Percentiles rank a stretch among this genome's conserved stretches.
These are phyloP conservation scores for Fusarium transvaalense DNA, from an alignment of 2,329 filamentous ascomycete genomes.

Conservation along the genomic window DNA sequence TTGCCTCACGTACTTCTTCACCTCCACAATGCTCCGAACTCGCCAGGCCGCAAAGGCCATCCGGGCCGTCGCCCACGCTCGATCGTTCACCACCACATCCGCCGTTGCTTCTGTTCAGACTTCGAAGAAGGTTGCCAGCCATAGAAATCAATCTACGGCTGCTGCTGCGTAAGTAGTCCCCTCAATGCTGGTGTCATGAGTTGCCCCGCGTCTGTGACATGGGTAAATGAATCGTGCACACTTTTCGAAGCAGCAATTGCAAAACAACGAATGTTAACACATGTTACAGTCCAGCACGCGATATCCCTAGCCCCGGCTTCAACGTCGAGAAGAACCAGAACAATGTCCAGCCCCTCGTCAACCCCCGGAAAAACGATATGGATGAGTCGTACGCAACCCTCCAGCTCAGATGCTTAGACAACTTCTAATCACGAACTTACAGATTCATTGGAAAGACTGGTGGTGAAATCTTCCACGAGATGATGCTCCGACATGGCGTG, in stretches of 20 bases:
- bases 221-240: constrained; percentile 10
- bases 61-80: constrained; percentile 58
- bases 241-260: constrained; percentile 17
- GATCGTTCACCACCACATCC: constrained; percentile 57
- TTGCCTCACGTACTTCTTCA: constrained; percentile 11
- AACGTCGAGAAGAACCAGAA: constrained; percentile 63
- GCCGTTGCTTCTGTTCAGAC: constrained; percentile 53
- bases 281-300: constrained; percentile 60
- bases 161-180: constrained; percentile 50
- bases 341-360: constrained; percentile 78
- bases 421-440: constrained; percentile 13
- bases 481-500: constrained; percentile 94
- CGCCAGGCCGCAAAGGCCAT: constrained; percentile 55
- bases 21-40: constrained; percentile 30
- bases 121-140: constrained; percentile 16
- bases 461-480: constrained; percentile 98
- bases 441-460: constrained; percentile 95
- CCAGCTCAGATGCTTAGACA: constrained; percentile 1
- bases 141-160: constrained; percentile 29
- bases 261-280: constrained; percentile 25
- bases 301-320: constrained; percentile 73
- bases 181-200: constrained; percentile 6
- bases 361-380: constrained; percentile 71
- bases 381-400: constrained; percentile 79
- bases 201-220: constrained; percentile 33